phyloP scores from a whole-genome alignment of 805 yeast genomes.

The Monosporozyma servazzii region DNA sequence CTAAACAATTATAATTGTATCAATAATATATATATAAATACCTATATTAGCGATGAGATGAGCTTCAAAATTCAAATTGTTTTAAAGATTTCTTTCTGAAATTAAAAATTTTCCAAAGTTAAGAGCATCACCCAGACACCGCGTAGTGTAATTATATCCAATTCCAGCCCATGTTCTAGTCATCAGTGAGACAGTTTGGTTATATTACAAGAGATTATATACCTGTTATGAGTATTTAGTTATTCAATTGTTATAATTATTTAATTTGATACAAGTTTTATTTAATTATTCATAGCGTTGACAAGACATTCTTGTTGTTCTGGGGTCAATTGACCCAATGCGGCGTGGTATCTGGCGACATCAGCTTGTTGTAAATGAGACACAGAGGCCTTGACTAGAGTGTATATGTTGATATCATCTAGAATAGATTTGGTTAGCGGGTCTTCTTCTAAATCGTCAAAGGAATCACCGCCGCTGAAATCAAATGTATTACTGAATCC shows the following conservation, averaged over 20 bases:
- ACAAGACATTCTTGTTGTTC: conserved; percentile 30
- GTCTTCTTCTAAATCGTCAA: conserved; percentile 75
- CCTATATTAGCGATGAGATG: conserved; percentile 13
- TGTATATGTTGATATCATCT: conserved; percentile 66
- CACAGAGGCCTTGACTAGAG: conserved; percentile 50
- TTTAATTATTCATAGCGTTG: background rate
- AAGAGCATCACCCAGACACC: background rate
- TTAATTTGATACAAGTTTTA: no score
- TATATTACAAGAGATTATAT: background rate
- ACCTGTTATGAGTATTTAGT: no score
- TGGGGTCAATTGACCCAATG: conserved; percentile 34
- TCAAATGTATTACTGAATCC: conserved; percentile 29
- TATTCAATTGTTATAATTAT: no score
- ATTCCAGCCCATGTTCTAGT: background rate
- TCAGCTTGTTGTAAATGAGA: conserved; percentile 41
- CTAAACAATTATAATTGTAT: background rate
- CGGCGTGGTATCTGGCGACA: conserved; percentile 37
- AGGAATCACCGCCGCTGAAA: conserved; percentile 39
- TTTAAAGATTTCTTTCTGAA: background rate
- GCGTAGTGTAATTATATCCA: background rate
- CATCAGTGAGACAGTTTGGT: background rate
- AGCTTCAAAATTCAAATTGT: conserved; percentile 7
- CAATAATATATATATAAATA: background rate
- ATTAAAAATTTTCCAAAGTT: conserved; percentile 2
- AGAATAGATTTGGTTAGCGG: conserved; percentile 71